Evolutionary conservation across 2,329 filamentous ascomycete species (phyloP).

Genomic region (Cercospora sp.): DNA sequence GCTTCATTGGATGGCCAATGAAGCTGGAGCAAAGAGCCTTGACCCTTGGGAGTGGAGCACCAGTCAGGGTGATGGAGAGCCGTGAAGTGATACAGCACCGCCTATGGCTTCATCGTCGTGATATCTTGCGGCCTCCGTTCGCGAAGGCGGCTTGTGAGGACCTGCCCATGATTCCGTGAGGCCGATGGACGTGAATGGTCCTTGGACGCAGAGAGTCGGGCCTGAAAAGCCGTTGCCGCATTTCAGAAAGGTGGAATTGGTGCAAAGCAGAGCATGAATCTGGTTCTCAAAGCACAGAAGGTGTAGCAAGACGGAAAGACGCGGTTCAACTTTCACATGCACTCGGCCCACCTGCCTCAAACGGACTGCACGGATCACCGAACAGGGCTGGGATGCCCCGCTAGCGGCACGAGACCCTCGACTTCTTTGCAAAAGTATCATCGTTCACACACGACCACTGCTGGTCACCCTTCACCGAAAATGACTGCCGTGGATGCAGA

Average conservation of each 20-base stretch:
- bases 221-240: neutral
- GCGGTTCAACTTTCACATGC: neutral
- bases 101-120: neutral
- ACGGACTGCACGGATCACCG: neutral
- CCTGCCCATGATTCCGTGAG: neutral
- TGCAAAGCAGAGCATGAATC: neutral
- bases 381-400: neutral
- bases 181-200: neutral
- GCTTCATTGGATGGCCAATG: neutral
- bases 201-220: neutral
- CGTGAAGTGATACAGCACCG: neutral
- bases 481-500: conserved; percentile 37
- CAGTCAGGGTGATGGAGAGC: too few species aligned
- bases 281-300: neutral
- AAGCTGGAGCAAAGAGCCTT: neutral
- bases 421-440: conserved; percentile 7
- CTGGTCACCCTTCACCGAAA: neutral
- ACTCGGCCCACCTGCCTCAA: neutral
- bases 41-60: too few species aligned
- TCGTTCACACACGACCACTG: neutral
- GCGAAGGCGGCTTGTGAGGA: neutral
- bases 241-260: neutral
- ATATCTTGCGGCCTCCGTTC: neutral
- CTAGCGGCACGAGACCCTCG: conserved; percentile 6
- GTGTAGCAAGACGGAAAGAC: neutral